Conservation (phyloP, 2,329 filamentous ascomycete genomes). For the Ophiocordyceps sinensis region DNA sequence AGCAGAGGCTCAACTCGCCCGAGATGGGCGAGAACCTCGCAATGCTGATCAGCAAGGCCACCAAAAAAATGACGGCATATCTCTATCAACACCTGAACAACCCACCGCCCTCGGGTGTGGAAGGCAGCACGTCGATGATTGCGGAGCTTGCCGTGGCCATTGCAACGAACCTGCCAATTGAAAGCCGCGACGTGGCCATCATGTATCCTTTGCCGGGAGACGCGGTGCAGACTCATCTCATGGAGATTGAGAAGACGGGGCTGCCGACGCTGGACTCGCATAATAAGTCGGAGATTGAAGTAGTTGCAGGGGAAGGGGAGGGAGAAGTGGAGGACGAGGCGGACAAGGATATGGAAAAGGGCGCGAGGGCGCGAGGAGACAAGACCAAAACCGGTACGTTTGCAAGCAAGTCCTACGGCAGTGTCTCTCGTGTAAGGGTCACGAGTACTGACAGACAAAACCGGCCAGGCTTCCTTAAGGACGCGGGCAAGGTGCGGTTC, state of each 20-base stretch:
- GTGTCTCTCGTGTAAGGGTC: background rate
- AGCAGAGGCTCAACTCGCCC: constrained; percentile 50
- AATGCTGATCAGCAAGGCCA: constrained; percentile 55
- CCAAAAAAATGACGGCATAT: constrained; percentile 51
- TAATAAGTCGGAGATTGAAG: constrained; percentile 24
- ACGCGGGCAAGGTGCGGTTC: constrained; percentile 49
- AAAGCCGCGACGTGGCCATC: constrained; percentile 81
- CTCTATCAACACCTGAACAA: constrained; percentile 63
- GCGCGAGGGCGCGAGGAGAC: constrained; percentile 23
- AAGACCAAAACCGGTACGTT: constrained; percentile 35
- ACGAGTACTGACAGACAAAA: constrained; percentile 13
- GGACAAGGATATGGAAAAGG: constrained; percentile 28
- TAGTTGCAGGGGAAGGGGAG: constrained; percentile 13
- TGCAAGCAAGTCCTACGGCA: background rate
- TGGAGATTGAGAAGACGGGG: constrained; percentile 71
- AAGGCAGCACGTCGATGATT: constrained; percentile 83
- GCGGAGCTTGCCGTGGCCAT: constrained; percentile 81
- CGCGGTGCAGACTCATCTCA: constrained; percentile 52
- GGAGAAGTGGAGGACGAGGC: constrained; percentile 27
- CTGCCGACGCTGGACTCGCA: constrained; percentile 45
- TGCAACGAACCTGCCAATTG: constrained; percentile 70
- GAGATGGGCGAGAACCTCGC: constrained; percentile 52
- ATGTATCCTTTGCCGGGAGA: constrained; percentile 72
- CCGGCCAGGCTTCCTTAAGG: constrained; percentile 26
- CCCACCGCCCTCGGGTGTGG: constrained; percentile 66